phyloP scores from a whole-genome alignment of 129 eudicot genomes.

The Flaveria sonorensis region DNA sequence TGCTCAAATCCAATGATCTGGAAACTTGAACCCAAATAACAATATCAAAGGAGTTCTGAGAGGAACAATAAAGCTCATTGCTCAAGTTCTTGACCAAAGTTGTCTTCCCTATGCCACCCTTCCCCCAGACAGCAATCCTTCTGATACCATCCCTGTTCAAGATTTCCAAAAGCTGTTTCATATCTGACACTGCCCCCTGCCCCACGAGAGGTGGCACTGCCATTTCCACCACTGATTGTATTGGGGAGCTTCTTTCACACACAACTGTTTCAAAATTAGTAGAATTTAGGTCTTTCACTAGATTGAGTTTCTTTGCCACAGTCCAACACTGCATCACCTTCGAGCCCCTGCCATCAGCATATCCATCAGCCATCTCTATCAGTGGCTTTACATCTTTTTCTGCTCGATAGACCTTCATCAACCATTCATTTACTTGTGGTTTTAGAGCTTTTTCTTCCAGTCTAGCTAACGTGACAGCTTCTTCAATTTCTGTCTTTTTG shows the following conservation, averaged over 20 bases:
- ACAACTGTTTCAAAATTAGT: conserved; percentile 4
- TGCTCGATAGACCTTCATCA: conserved; percentile 19
- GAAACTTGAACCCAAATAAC: conserved; percentile 43
- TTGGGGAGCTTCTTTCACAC: conserved; percentile 18
- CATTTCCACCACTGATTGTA: conserved; percentile 32
- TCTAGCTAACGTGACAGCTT: conserved; percentile 20
- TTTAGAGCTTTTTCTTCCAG: conserved; percentile 27
- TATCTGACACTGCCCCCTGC: conserved; percentile 10
- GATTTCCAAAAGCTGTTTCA: conserved; percentile 21
- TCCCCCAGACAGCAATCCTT: conserved; percentile 37
- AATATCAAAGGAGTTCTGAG: conserved; percentile 15
- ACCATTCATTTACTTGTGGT: conserved; percentile 31
- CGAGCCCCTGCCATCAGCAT: conserved; percentile 4
- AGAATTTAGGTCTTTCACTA: conserved; percentile 21
- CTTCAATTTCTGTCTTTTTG: conserved; percentile 24
- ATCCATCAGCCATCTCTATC: conserved; percentile 10
- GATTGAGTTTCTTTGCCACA: conserved; percentile 24
- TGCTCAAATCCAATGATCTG: conserved; percentile 6
- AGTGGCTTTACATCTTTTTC: conserved; percentile 26
- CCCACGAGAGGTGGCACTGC: conserved; percentile 26
- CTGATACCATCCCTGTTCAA: conserved; percentile 1
- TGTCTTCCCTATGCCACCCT: conserved; percentile 47
- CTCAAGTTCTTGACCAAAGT: conserved; percentile 33
- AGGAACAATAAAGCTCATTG: conserved; percentile 18
- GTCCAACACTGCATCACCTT: conserved; percentile 13